Base-by-base conservation (phyloP, 208 protist genomes). In the Trypanosoma vivax region DNA sequence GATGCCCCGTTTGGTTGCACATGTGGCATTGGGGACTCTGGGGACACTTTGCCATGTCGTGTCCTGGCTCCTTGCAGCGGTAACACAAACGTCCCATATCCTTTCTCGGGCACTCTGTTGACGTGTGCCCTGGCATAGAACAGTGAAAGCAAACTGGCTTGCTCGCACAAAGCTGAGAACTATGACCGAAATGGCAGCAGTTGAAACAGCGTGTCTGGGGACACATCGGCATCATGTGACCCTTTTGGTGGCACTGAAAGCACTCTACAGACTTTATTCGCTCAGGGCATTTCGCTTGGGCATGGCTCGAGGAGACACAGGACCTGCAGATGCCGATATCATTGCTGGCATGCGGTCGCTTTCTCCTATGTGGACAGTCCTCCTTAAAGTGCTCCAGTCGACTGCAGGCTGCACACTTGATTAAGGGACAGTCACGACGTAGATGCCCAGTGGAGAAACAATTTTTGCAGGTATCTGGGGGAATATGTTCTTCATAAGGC, bases 131-230 rank as follows among this genome's bases (percentile, higher is more conserved):
- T 1, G 69, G 54, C 54, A 80, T 46, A 25, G 82, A 76, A 65
- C 86, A 94, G 65, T 94, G 82, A 65, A 88, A 94, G 75, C 86
- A 94, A 65, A 89, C 76, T 13, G 71, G 68, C 47, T 75, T 76
- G 69, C 82, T 94, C 64, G 83, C 74, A 52, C 86, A 94, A 30
- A 83, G 60, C 60, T 86, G 79, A 2, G 80, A 87, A 57, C 77
- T 89, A 60, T 94, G 86, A 1, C 86, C 86, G 51, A 83, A 89
- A 40, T 68, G 77, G 49, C 86, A 82, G 55, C 86, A 94, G 78
- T 94, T 94, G 55, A 75, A 94, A 64, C 86, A 94, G 41, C 83
- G 86, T 2, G 82, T 93, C 48, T 78, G 67, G 2, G 86, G 86
- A 59, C 86, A 94, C 19, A 67, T 83, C 28, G 74, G 78, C 77